Conservation (phyloP, 176 grass and related monocot species). For the Urochloa ruziziensis region DNA sequence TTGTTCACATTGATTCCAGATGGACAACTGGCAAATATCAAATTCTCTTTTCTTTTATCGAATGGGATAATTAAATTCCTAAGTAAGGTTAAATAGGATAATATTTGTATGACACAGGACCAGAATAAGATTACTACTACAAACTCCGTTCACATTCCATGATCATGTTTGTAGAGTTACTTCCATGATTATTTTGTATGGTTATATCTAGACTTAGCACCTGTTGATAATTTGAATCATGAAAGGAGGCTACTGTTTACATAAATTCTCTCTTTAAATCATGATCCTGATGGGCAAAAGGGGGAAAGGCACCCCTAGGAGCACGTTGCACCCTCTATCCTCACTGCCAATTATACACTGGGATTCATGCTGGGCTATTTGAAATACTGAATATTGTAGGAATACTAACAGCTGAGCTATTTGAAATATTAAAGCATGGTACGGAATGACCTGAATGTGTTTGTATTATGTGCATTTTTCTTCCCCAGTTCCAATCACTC, state of each 20-base stretch:
- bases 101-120: background rate
- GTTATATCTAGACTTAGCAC: background rate
- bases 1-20: background rate
- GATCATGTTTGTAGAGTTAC: background rate
- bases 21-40: background rate
- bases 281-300: background rate
- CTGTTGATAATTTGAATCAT: constrained; percentile 9
- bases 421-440: background rate
- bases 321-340: background rate
- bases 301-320: background rate
- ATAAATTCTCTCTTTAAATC: background rate
- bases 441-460: background rate
- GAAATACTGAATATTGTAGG: background rate
- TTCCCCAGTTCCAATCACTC: constrained; percentile 32
- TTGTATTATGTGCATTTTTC: constrained; percentile 29
- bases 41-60: background rate
- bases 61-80: background rate
- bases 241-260: background rate
- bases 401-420: background rate
- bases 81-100: constrained; percentile 13
- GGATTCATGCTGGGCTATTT: background rate
- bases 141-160: background rate
- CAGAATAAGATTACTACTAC: background rate
- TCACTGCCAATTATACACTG: background rate
- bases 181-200: background rate